Conservation (phyloP, 176 grass and related monocot species). For the Oryza punctata region DNA sequence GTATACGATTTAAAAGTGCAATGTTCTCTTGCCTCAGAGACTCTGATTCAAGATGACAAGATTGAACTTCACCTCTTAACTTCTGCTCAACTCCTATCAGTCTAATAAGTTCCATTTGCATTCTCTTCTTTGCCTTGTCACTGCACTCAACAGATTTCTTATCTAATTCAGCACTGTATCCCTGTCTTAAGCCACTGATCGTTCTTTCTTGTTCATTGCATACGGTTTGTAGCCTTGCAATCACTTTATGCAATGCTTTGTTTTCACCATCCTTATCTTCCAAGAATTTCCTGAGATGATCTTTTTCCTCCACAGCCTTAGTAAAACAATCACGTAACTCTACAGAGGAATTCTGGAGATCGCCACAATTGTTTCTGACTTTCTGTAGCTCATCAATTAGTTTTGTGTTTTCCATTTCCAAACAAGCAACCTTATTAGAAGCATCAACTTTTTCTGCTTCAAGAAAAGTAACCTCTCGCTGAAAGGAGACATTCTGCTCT, state of each 20-base stretch:
- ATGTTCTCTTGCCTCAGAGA: slow-evolving; percentile 84
- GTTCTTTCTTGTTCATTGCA: slow-evolving; percentile 83
- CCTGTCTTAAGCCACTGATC: slow-evolving; percentile 68
- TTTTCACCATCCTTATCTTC: slow-evolving; percentile 77
- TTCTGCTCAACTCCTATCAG: slow-evolving; percentile 80
- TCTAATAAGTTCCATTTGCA: slow-evolving; percentile 71
- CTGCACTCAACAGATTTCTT: slow-evolving; percentile 38
- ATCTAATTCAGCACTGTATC: slow-evolving; percentile 46
- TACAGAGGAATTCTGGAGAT: slow-evolving; percentile 52
- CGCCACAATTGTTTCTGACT: slow-evolving; percentile 48
- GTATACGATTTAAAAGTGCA: slow-evolving; percentile 63
- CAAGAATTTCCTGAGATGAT: slow-evolving; percentile 54
- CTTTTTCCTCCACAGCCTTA: slow-evolving; percentile 56
- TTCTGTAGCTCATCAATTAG: slow-evolving; percentile 52
- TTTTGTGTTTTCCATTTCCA: slow-evolving; percentile 53
- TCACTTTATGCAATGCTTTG: slow-evolving; percentile 65
- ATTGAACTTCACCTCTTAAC: slow-evolving; percentile 74
- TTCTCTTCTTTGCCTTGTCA: slow-evolving; percentile 42
- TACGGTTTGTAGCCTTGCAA: slow-evolving; percentile 67
- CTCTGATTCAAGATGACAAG: slow-evolving; percentile 59
- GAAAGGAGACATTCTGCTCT: slow-evolving; percentile 90
- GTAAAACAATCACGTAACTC: slow-evolving; percentile 59
- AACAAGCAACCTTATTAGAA: slow-evolving; percentile 35
- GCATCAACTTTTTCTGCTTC: slow-evolving; percentile 55
- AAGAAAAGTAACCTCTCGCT: slow-evolving; percentile 82